Evolutionary conservation across 176 grass and related monocot species (phyloP), one percentile per base, ranked within the genome.

Genomic region (Carex cristatella): DNA sequence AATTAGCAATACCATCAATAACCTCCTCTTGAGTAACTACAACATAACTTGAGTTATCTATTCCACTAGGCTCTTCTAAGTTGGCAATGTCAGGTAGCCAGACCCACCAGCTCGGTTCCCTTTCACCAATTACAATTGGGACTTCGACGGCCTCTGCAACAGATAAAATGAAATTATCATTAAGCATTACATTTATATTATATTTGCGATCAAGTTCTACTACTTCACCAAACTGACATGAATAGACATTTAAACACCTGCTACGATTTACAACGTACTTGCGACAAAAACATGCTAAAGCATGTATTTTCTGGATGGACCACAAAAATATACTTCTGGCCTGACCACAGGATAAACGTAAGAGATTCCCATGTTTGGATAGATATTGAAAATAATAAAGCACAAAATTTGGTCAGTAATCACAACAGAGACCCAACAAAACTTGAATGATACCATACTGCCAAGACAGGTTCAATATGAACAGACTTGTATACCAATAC

Each of bases 11-110:
- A 61, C 91, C 91, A 86, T 98, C 96, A 28, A 98, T 84, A 13
- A 98, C 89, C 69, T 98, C 91, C 2, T 95, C 91, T 82, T 95
- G 93, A 86, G 81, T 94, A 69, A 98, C 83, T 65, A 98, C 87
- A 16, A 95, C 91, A 92, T 98, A 98, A 90, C 87, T 95, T 84
- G 94, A 91, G 23, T 98, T 78, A 89, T 98, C 93, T 65, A 98
- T 94, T 32, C 88, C 89, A 87, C 96, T 94, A 69, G 94, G 86
- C 85, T 98, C 96, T 86, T 98, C 96, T 84, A 88, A 64, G 16
- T 86, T 49, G 57, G 79, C 55, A 84, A 86, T 42, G 9, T 65
- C 86, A n/a, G 91, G 79, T 75, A 98, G 80, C 83, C 94, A 95
- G 53, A 98, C 78, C 93, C 96, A 98, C 71, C 91, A 94, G 59